Percentiles rank a stretch among this genome's conserved stretches.
Evolutionary conservation across 352 stramenopile genomes (phyloP).

Genomic region (Achlya hypogyna): DNA sequence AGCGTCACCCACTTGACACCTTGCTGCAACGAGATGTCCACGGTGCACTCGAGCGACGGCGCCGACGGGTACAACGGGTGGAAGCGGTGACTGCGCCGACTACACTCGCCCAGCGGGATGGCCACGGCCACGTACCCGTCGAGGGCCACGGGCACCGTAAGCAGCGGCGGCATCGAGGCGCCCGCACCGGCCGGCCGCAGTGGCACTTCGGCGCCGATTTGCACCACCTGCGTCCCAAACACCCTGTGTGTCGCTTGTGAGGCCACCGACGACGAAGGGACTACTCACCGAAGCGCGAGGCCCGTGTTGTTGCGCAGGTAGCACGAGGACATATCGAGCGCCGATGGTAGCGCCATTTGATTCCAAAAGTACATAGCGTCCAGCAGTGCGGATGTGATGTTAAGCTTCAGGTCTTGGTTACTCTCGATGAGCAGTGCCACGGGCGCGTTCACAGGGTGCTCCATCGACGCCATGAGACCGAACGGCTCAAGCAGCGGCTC

Average conservation of each 20-base stretch:
- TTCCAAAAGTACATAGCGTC: neutral
- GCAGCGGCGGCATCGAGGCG: neutral
- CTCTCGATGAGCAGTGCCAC: constrained; percentile 11
- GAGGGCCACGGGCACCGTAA: neutral
- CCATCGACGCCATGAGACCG: constrained; percentile 39
- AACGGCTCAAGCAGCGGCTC: constrained; percentile 80
- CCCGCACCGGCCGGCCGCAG: neutral
- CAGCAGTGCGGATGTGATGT: constrained; percentile 75
- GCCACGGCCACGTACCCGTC: neutral
- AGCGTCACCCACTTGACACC: constrained; percentile 85
- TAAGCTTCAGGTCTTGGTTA: constrained; percentile 27
- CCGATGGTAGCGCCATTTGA: neutral
- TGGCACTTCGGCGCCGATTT: neutral
- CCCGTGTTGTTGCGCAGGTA: constrained; percentile 83
- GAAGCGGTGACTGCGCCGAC: neutral
- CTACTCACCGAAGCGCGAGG: constrained; percentile 62
- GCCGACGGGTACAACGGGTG: neutral
- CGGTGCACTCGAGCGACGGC: constrained; percentile 47
- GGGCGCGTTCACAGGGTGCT: constrained; percentile 22
- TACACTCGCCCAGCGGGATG: constrained; percentile 4
- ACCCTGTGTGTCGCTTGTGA: neutral
- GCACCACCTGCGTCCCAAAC: neutral
- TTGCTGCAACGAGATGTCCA: constrained; percentile 75
- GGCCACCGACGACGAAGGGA: constrained; percentile 24
- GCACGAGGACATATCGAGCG: constrained; percentile 42